Evolutionary conservation across 441 rosid species (phyloP), one percentile per base, ranked within the genome.

Genomic region (Gossypium schwendimanii): DNA sequence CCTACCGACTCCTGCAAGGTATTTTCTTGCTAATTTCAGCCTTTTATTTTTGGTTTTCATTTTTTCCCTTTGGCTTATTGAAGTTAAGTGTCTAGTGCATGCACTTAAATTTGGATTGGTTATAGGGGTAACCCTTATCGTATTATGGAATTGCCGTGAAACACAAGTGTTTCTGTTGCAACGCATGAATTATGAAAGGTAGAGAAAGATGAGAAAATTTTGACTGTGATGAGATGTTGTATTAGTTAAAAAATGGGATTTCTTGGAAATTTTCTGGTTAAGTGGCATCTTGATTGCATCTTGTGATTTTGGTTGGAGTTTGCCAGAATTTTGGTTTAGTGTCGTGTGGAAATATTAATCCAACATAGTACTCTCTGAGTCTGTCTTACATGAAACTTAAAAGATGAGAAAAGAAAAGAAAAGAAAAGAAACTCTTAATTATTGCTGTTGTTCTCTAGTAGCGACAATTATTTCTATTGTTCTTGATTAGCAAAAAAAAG

Each of bases 1-100:
- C 97, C 99, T 70, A 85, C 87, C 53, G 93, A 90, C 72, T 85
- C 90, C 76, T 71, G 71, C 84, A 89, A 92, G 96, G 97, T 79
- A 81, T 78, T 69, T 76, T 80, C 18, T 33, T 80, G 20, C 57
- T 55, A 70, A 55, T 76, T 54, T 76, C n/a, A 39, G 33, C 47
- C 18, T 74, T 15, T 49, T 59, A 31, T 50, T 47, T 10, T 36
- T 57, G 1, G 2, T 14, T 55, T 71, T n/a, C 11, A 72, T 45
- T 23, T 61, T 31, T 59, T 73, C 20, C 28, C 39, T 2, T 36
- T 57, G 52, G 14, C 36, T 39, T 39, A 33, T 70, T 39, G 20
- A 20, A 53, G 41, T 70, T 54, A 17, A 10, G 12, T 54, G 6
- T 69, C 10, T 50, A 4, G 47, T 53, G 17, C 18, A 26, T 7